Base-by-base conservation (phyloP, 1,284 basidiomycete genomes). In the Rhodotorula sp. region DNA sequence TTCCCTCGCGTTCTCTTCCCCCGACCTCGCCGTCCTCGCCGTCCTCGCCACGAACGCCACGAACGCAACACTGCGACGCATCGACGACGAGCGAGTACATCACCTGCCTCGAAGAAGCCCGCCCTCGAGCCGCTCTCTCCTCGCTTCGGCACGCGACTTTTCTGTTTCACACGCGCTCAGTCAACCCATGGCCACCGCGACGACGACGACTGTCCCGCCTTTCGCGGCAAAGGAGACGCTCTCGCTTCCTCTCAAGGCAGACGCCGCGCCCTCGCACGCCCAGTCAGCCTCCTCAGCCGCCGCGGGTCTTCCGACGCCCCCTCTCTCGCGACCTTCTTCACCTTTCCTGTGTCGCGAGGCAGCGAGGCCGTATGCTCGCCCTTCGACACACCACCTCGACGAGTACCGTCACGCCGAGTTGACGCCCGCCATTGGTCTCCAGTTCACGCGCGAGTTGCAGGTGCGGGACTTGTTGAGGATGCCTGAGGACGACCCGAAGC, bases 351-450 rank as follows among this genome's bases (percentile, higher is more conserved):
- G 37, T 18, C 8, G 37, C 9, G 13, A 28, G 13, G 10, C 58
- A 34, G 22, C 59, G 10, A 48, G 59, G 46, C 64, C 40, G 4
- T 70, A 70, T 37, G 57, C 61, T n/a, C 37, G 53, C 8, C 68
- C 68, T 0, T 2, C 64, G 37, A 70, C 64, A 8, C 1, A 13
- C 10, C 40, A 59, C 60, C 60, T 73, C 54, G 54, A 59, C 34
- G 46, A 34, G 22, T 51, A 44, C 26, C 51, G 34, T n/a, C 56
- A 52, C 20, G 28, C 20, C 8, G 60, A 56, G 3, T 44, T 65
- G 16, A 70, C 57, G n/a, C 71, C 71, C 20, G 71, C 71, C 9
- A 53, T 73, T 47, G 71, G 71, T 2, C 46, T 70, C 18, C 31
- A 51, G 18, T 73, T 70, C 54, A 57, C 63, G 26, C 47, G 50